Evolutionary conservation across 805 yeast species (phyloP).

Genomic region (Candida lessepsii): DNA sequence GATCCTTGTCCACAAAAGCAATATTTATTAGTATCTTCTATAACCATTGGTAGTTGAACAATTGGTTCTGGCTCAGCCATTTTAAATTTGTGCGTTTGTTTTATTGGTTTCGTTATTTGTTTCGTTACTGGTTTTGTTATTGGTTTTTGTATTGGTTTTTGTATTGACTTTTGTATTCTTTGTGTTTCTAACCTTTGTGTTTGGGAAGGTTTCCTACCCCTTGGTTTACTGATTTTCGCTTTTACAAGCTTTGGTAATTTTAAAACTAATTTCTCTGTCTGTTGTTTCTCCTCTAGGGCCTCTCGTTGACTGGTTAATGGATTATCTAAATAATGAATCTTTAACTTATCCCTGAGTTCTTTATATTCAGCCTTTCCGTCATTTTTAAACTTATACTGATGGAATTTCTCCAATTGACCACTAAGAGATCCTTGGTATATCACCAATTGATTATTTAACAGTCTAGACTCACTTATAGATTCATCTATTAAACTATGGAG

Average conservation of each 20-base stretch:
- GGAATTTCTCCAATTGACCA: slow-evolving; percentile 20
- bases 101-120: too few species aligned
- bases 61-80: neutral
- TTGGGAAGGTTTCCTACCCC: too few species aligned
- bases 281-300: slow-evolving; percentile 32
- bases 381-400: slow-evolving; percentile 14
- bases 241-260: slow-evolving; percentile 6
- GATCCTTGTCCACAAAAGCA: slow-evolving; percentile 95
- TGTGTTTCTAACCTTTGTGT: too few species aligned
- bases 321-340: slow-evolving; percentile 31
- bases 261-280: slow-evolving; percentile 6
- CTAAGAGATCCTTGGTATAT: slow-evolving; percentile 23
- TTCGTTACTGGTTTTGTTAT: too few species aligned
- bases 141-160: neutral
- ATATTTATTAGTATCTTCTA: slow-evolving; percentile 42
- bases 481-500: slow-evolving; percentile 16
- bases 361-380: slow-evolving; percentile 14
- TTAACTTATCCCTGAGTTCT: slow-evolving; percentile 29
- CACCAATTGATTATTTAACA: slow-evolving; percentile 29
- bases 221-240: too few species aligned
- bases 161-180: too few species aligned
- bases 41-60: neutral
- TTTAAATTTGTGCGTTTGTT: neutral
- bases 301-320: slow-evolving; percentile 40
- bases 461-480: slow-evolving; percentile 25